A percentile compares a stretch with the other conserved stretches of the same genome.
Conservation (phyloP, 148 eudicot genomes). For the Rhododendron molle region DNA sequence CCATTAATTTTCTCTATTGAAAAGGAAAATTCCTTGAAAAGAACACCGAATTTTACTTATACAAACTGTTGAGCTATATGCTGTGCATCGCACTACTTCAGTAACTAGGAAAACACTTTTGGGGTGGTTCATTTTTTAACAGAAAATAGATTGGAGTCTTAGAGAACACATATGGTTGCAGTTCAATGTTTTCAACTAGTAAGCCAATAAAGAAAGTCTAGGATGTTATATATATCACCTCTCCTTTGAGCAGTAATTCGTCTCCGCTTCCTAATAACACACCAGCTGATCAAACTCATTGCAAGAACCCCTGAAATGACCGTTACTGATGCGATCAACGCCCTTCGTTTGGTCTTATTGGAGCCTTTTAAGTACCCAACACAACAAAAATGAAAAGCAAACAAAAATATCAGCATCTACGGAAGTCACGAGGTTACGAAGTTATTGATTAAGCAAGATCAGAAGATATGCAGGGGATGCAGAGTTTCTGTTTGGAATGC, state of each 20-base stretch:
- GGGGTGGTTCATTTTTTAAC: not conserved
- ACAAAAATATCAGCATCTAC: not conserved
- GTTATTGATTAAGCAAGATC: not conserved
- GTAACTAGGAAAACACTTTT: not conserved
- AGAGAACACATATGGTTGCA: no score
- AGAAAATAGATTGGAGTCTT: not conserved
- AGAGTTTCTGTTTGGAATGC: not conserved
- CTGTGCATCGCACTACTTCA: no score
- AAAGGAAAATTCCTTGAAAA: no score
- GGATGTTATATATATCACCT: not conserved
- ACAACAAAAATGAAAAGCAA: not conserved
- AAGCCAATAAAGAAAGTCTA: no score
- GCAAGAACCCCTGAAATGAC: not conserved
- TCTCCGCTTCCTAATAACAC: not conserved
- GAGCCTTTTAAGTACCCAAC: not conserved
- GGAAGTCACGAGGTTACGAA: not conserved
- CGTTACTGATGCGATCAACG: conserved; percentile 10
- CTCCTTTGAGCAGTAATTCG: not conserved
- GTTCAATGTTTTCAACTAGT: no score
- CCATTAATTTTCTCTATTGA: no score
- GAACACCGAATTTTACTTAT: no score
- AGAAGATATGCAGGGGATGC: not conserved
- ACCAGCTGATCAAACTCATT: conserved; percentile 1
- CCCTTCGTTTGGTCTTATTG: conserved; percentile 2
- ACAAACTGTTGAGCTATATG: no score